Evolutionary conservation across 805 yeast genomes (phyloP).

Genomic region (Suhomyces emberorum): DNA sequence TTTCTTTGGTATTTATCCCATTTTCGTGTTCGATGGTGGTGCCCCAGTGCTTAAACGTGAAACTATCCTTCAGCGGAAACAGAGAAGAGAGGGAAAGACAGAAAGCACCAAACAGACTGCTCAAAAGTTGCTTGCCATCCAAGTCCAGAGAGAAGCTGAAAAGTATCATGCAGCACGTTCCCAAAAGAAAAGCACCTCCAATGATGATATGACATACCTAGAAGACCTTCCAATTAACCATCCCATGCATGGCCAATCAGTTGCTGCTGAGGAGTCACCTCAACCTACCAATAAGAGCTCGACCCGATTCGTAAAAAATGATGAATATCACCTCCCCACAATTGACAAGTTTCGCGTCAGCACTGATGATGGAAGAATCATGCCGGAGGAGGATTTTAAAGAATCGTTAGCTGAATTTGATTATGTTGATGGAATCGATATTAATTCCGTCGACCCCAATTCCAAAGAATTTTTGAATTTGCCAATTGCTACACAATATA

Average conservation of each 20-base stretch:
- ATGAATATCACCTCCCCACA: slow-evolving; percentile 84
- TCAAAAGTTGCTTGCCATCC: slow-evolving; percentile 72
- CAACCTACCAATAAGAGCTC: neutral
- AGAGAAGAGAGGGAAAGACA: slow-evolving; percentile 68
- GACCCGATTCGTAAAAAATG: slow-evolving; percentile 48
- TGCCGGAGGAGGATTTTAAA: slow-evolving; percentile 69
- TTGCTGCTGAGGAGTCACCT: neutral
- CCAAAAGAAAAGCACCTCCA: slow-evolving; percentile 1
- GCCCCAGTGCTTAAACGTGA: slow-evolving; percentile 80
- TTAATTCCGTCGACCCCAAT: slow-evolving; percentile 76
- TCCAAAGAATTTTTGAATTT: slow-evolving; percentile 71
- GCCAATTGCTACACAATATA: slow-evolving; percentile 86
- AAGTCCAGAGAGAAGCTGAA: slow-evolving; percentile 56
- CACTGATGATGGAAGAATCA: slow-evolving; percentile 65
- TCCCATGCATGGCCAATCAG: slow-evolving; percentile 8
- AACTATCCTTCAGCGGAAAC: slow-evolving; percentile 71
- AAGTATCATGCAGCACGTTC: slow-evolving; percentile 1
- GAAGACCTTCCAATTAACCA: slow-evolving; percentile 26
- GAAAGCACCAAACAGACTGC: slow-evolving; percentile 76
- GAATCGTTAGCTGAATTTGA: slow-evolving; percentile 40
- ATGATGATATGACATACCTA: slow-evolving; percentile 16
- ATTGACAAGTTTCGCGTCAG: slow-evolving; percentile 53
- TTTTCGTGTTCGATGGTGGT: slow-evolving; percentile 94
- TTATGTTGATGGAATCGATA: slow-evolving; percentile 65
- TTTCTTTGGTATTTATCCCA: slow-evolving; percentile 82